Base-by-base conservation (phyloP, 805 yeast genomes). In the Saturnispora hagleri region DNA sequence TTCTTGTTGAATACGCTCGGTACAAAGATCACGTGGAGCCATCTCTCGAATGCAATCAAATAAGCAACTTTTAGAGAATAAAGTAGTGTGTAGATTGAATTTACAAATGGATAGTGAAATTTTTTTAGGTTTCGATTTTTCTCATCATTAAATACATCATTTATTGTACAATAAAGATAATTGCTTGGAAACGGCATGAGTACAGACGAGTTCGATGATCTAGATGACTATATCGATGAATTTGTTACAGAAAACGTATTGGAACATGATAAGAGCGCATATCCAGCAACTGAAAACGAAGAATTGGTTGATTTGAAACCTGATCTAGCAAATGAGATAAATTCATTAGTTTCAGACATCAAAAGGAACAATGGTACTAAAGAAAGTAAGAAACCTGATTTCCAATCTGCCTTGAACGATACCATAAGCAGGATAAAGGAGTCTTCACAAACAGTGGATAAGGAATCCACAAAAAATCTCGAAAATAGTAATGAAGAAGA, bases 1-100 rank as follows among this genome's bases (percentile, higher is more conserved):
- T 67, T 91, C 99, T 68, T 89, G 96, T 63, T 90, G 97, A 41
- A 91, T 77, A 60, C 99, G 80, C 53, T 81, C 88, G 57, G 82
- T 73, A 66, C 95, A 84, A 54, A 89, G 52, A 48, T 64, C 66
- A 55, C 68, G 58, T 12, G 60, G 50, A 34, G 44, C 44, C 44
- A 47, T 36, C 40, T 38, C 22, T 18, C 13, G 8, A 9, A 17
- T 38, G 22, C 12, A 20, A 10, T 5, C 42, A 18, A 18, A 8
- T 38, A 3, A 17, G 15, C 13, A 38, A 13, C 26, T 38, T 4
- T 38, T 12, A 38, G 5, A 38, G 22, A 7, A 38, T 38, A 7
- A 17, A 10, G 17, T 18, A 20, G 17, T 18, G 24, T 26, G 8
- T 18, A 38, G 12, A 7, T 38, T 38, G 42, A 38, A 38, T 5